A percentile compares a stretch with the other conserved stretches of the same genome.
Evolutionary conservation across 441 rosid species (phyloP).

Genomic region (Populus hybrid): DNA sequence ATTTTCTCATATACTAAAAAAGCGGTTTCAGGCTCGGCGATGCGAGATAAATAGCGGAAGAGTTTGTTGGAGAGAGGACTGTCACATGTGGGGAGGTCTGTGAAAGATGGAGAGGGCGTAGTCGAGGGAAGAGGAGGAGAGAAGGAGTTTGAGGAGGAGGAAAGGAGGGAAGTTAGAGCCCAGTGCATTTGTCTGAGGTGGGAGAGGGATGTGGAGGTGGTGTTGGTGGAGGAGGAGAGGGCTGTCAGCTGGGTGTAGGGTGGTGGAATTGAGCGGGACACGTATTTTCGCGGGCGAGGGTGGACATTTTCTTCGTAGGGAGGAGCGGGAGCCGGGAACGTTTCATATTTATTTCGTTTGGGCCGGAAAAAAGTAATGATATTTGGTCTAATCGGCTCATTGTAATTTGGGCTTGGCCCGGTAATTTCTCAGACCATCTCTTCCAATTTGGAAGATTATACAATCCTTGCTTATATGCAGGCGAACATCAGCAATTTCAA

Average conservation of each 20-base stretch:
- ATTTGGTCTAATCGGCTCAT: not conserved
- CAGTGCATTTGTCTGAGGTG: slow-evolving; percentile 45
- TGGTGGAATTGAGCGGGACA: too few relatives aligned
- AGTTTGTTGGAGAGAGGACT: slow-evolving; percentile 30
- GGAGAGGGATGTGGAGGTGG: slow-evolving; percentile 11
- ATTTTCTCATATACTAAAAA: slow-evolving; percentile 34
- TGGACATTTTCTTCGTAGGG: not conserved
- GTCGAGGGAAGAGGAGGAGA: slow-evolving; percentile 22
- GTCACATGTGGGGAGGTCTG: slow-evolving; percentile 20
- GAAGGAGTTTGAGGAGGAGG: slow-evolving; percentile 23
- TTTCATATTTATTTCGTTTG: not conserved
- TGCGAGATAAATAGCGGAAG: slow-evolving; percentile 37
- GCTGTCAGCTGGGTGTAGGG: not conserved
- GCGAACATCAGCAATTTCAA: not conserved
- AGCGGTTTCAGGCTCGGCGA: slow-evolving; percentile 26
- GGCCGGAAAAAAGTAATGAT: not conserved
- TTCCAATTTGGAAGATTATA: not conserved
- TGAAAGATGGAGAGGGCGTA: slow-evolving; percentile 39
- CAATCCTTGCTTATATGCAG: not conserved
- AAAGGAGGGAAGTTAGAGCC: slow-evolving; percentile 22
- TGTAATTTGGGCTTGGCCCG: not conserved
- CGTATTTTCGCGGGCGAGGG: not conserved
- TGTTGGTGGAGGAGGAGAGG: slow-evolving; percentile 1
- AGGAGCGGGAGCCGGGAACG: not conserved
- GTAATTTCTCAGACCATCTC: not conserved